Conservation (phyloP, 345 rosid genomes). For the Corchorus capsularis region DNA sequence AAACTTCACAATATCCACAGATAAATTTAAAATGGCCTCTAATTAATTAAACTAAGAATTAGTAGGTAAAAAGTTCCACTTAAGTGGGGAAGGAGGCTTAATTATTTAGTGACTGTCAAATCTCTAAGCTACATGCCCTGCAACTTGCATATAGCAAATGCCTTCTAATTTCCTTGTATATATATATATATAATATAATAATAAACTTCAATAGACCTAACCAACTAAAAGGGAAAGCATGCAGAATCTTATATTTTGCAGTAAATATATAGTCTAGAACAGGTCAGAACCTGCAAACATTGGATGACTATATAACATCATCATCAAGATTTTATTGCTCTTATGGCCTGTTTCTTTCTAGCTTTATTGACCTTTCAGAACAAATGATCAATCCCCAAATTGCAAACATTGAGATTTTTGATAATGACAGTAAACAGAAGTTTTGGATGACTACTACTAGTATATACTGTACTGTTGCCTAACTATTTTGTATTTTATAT, state of each 20-base stretch:
- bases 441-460: neutral
- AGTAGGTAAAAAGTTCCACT: neutral
- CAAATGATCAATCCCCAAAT: neutral
- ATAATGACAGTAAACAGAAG: constrained; percentile 1
- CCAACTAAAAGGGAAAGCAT: neutral
- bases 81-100: neutral
- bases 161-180: neutral
- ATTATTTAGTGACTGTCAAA: neutral
- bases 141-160: constrained; percentile 9
- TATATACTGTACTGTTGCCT: neutral
- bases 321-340: neutral
- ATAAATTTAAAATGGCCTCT: neutral
- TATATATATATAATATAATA: no score
- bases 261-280: neutral
- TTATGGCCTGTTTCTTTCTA: neutral
- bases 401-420: neutral
- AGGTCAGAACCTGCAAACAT: neutral
- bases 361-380: constrained; percentile 12
- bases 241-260: neutral
- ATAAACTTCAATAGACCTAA: neutral
- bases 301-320: neutral
- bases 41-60: neutral
- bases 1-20: neutral
- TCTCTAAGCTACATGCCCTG: constrained; percentile 6
- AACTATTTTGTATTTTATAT: constrained; percentile 4